Percentiles rank a stretch among this genome's conserved stretches.
These are phyloP conservation scores for Datura wrightii DNA, from an alignment of 257 asterid species.

Conservation along the genomic window DNA sequence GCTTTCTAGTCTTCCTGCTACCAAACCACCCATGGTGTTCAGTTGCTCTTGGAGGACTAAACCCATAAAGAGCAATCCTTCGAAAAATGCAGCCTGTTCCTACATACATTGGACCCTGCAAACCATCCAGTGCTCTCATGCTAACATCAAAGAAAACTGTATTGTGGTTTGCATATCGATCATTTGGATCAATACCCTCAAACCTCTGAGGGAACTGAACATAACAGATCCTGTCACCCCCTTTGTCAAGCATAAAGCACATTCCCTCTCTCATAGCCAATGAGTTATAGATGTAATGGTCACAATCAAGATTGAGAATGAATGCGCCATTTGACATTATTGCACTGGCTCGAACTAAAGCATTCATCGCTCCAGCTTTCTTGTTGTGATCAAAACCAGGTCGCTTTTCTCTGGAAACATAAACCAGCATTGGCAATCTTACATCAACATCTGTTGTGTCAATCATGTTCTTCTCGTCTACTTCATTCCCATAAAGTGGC, in stretches of 20 bases:
- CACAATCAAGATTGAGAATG: constrained; percentile 90
- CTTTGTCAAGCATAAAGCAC: constrained; percentile 96
- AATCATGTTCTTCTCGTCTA: constrained; percentile 59
- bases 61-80: constrained; percentile 80
- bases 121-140: constrained; percentile 94
- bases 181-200: constrained; percentile 92
- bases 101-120: constrained; percentile 96
- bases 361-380: constrained; percentile 97
- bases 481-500: constrained; percentile 67
- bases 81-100: constrained; percentile 94
- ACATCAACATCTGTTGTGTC: constrained; percentile 73
- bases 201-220: constrained; percentile 92
- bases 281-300: constrained; percentile 84
- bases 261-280: constrained; percentile 85
- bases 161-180: constrained; percentile 90
- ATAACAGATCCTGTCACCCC: constrained; percentile 87
- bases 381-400: constrained; percentile 87
- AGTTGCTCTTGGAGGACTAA: constrained; percentile 89
- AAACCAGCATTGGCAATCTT: constrained; percentile 88
- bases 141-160: constrained; percentile 90
- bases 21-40: constrained; percentile 94
- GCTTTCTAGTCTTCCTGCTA: constrained; percentile 54
- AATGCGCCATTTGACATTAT: constrained; percentile 92
- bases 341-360: constrained; percentile 89
- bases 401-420: constrained; percentile 90